These are phyloP conservation scores for Microdochium trichocladiopsis DNA, from an alignment of 2,329 filamentous ascomycete genomes.

Conservation along the genomic window DNA sequence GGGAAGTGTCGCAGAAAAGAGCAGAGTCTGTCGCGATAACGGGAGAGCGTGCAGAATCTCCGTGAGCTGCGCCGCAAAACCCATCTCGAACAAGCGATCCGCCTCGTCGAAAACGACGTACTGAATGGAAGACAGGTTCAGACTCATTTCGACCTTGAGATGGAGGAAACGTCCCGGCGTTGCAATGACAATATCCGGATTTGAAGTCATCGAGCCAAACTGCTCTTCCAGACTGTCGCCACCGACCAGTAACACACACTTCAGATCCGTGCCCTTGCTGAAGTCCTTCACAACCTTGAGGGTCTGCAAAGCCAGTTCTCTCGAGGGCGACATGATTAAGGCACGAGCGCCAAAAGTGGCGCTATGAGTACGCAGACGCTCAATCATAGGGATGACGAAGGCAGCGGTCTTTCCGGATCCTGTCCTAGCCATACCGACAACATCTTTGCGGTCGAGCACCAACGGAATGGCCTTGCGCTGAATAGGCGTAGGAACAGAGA, in stretches of 20 bases:
- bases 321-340: constrained; percentile 82
- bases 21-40: constrained; percentile 73
- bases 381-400: constrained; percentile 97
- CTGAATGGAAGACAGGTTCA: constrained; percentile 83
- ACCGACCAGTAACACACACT: constrained; percentile 84
- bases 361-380: constrained; percentile 83
- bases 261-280: constrained; percentile 81
- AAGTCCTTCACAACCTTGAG: constrained; percentile 96
- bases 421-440: constrained; percentile 99
- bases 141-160: constrained; percentile 90
- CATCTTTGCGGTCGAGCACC: constrained; percentile 82
- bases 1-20: constrained; percentile 93
- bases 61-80: constrained; percentile 85
- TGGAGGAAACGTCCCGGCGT: constrained; percentile 95
- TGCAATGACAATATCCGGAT: constrained; percentile 95
- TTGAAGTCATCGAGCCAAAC: constrained; percentile 84
- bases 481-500: constrained; percentile 93
- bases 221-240: constrained; percentile 95
- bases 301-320: constrained; percentile 91
- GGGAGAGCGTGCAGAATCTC: constrained; percentile 91
- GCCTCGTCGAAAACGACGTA: constrained; percentile 98
- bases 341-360: constrained; percentile 79
- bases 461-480: constrained; percentile 95
- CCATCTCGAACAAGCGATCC: constrained; percentile 97
- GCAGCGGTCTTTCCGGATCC: constrained; percentile 97